These are phyloP conservation scores for Fusarium palustre DNA, from an alignment of 2,329 filamentous ascomycete species.

Conservation along the genomic window DNA sequence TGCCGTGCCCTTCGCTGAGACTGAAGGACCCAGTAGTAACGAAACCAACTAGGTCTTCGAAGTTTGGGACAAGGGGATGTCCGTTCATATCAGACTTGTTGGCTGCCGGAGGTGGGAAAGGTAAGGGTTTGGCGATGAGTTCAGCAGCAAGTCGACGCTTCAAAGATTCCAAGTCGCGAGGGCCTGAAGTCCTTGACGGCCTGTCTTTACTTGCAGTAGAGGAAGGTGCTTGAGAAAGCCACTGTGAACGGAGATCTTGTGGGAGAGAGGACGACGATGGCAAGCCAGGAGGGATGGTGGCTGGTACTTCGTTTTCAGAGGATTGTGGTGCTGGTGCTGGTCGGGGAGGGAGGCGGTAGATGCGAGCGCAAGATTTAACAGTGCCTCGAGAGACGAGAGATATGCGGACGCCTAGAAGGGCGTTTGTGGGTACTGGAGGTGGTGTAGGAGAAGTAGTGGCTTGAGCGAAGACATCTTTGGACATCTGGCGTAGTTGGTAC, in stretches of 20 bases:
- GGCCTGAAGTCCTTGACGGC: slow-evolving; percentile 27
- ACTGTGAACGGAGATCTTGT: slow-evolving; percentile 70
- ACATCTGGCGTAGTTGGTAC: slow-evolving; percentile 40
- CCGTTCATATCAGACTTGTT: slow-evolving; percentile 57
- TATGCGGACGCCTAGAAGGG: slow-evolving; percentile 72
- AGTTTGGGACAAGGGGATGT: slow-evolving; percentile 77
- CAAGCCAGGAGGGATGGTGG: slow-evolving; percentile 53
- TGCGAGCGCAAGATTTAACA: slow-evolving; percentile 77
- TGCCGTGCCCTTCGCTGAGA: slow-evolving; percentile 78
- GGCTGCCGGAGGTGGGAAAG: slow-evolving; percentile 51
- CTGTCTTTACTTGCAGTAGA: slow-evolving; percentile 2
- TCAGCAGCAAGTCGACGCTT: slow-evolving; percentile 61
- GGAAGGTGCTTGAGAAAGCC: slow-evolving; percentile 70
- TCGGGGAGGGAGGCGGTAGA: slow-evolving; percentile 80
- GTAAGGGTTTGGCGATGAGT: slow-evolving; percentile 55
- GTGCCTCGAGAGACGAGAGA: slow-evolving; percentile 77
- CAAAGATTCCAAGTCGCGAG: slow-evolving; percentile 52
- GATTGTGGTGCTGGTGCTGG: slow-evolving; percentile 41
- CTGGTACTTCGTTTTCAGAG: slow-evolving; percentile 59
- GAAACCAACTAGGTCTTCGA: slow-evolving; percentile 86
- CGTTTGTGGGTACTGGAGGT: slow-evolving; percentile 50
- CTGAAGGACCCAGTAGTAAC: slow-evolving; percentile 89
- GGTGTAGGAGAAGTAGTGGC: slow-evolving; percentile 42
- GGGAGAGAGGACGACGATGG: slow-evolving; percentile 50
- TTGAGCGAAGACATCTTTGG: slow-evolving; percentile 49